Percentiles rank a stretch among this genome's conserved stretches.
phyloP scores from a whole-genome alignment of 1,284 basidiomycete genomes.

The Sanghuangporus sanghuang region DNA sequence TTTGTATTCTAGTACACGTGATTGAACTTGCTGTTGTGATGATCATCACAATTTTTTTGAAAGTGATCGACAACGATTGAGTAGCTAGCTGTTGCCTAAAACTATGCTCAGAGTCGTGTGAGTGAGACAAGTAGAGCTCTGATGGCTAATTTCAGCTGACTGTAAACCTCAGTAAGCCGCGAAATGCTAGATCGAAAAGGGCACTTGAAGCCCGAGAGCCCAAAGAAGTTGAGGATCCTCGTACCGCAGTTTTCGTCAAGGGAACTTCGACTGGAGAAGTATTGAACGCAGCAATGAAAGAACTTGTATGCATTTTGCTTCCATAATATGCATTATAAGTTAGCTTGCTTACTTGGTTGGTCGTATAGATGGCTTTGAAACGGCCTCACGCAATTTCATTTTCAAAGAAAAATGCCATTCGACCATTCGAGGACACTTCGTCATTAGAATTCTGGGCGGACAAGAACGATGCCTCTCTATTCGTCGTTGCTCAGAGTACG shows the following conservation, averaged over 20 bases:
- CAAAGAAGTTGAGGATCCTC: conserved; percentile 84
- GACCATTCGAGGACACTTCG: conserved; percentile 85
- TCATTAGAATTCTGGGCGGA: conserved; percentile 89
- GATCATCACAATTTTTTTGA: too few species aligned
- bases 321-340: neutral
- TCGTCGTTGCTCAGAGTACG: conserved; percentile 86
- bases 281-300: conserved; percentile 80
- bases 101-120: conserved; percentile 13
- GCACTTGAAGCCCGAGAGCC: conserved; percentile 84
- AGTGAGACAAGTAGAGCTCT: neutral
- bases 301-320: conserved; percentile 58
- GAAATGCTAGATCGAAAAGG: conserved; percentile 96
- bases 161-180: conserved; percentile 70
- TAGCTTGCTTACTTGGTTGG: too few species aligned
- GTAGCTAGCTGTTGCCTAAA: neutral
- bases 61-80: too few species aligned
- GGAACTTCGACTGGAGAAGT: conserved; percentile 84
- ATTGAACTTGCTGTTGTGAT: too few species aligned
- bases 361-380: conserved; percentile 80
- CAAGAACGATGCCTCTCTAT: conserved; percentile 95
- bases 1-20: too few species aligned
- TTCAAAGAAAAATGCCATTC: conserved; percentile 90
- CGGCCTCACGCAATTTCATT: conserved; percentile 88
- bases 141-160: neutral
- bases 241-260: conserved; percentile 85